Base-by-base conservation (phyloP, 192 early-diverging fungal genomes). In the Lunasporangiospora selenospora region DNA sequence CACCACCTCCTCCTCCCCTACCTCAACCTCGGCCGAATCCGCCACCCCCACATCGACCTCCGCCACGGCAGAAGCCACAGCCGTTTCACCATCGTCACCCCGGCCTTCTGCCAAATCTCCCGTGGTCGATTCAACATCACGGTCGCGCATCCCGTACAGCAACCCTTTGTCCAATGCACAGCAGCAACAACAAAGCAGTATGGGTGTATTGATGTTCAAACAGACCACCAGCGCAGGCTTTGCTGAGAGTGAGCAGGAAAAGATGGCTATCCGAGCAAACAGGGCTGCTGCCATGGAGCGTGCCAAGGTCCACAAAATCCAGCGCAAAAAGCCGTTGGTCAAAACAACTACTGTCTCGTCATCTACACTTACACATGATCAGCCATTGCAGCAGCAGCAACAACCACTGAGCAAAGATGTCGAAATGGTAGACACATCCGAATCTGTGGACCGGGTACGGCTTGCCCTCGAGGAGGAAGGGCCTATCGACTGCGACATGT, bases 401-500 rank as follows among this genome's bases (percentile, higher is more conserved):
- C 27, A 44, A 53, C 40, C n/a, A n/a, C n/a, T n/a, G n/a, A 24
- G 38, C 62, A 57, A 47, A n/a, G 24, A 31, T 26, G 42, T 27
- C 41, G 57, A 42, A 13, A 32, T 67, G 41, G 32, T 16, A 12
- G 53, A 51, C 19, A 61, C 55, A 31, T 60, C 46, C 40, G 67
- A 71, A 11, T 59, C 62, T 23, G 59, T 71, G 31, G 69, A 73
- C 48, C 57, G 43, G 13, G 61, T 63, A 21, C 38, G 46, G 48
- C 50, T 63, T 40, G 49, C 54, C n/a, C n/a, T n/a, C n/a, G n/a
- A n/a, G n/a, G n/a, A n/a, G n/a, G n/a, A n/a, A n/a, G 69, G 63
- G 18, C 50, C 29, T 19, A 30, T 15, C 6, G 45, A 47, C 45
- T 47, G 23, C 11, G 10, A 21, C 26, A 47, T 30, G 45, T 9